Percentiles rank a stretch among this genome's conserved stretches.
Evolutionary conservation across 345 rosid genomes (phyloP).

Genomic region (Fremontodendron californicum): DNA sequence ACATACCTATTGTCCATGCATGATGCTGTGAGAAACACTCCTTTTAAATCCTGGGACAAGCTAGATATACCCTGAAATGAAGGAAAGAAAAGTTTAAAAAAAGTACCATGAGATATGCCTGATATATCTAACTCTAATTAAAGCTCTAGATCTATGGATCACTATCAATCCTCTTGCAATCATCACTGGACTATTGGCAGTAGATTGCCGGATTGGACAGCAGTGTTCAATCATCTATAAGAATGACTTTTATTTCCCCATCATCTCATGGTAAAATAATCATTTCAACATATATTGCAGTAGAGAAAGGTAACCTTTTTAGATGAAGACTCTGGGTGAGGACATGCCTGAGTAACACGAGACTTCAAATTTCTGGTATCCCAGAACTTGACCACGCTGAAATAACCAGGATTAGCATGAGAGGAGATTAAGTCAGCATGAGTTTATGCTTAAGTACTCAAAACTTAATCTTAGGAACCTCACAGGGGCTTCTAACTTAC

Average conservation of each 20-base stretch:
- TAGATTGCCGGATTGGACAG: not conserved
- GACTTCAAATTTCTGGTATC: constrained; percentile 73
- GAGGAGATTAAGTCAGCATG: constrained; percentile 7
- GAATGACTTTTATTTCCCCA: not conserved
- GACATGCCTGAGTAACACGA: constrained; percentile 57
- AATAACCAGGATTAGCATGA: constrained; percentile 10
- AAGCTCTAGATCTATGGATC: not conserved
- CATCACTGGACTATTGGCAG: not conserved
- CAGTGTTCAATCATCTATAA: not conserved
- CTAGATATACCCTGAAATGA: constrained; percentile 76
- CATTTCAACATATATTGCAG: not conserved
- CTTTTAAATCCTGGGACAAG: constrained; percentile 82
- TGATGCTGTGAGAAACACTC: constrained; percentile 74
- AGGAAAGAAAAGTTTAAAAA: not conserved
- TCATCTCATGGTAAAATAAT: not conserved
- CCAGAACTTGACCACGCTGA: constrained; percentile 84
- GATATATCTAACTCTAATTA: not conserved
- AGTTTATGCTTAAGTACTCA: not conserved
- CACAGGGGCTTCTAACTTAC: constrained; percentile 29
- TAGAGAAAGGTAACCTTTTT: constrained; percentile 44
- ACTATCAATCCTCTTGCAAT: not conserved
- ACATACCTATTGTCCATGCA: constrained; percentile 87
- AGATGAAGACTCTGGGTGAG: constrained; percentile 44
- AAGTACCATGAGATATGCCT: not conserved
- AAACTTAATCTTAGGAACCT: not conserved